Evolutionary conservation across 2,329 filamentous ascomycete species (phyloP), one percentile per base, ranked within the genome.

Genomic region (Orbilia quercus): DNA sequence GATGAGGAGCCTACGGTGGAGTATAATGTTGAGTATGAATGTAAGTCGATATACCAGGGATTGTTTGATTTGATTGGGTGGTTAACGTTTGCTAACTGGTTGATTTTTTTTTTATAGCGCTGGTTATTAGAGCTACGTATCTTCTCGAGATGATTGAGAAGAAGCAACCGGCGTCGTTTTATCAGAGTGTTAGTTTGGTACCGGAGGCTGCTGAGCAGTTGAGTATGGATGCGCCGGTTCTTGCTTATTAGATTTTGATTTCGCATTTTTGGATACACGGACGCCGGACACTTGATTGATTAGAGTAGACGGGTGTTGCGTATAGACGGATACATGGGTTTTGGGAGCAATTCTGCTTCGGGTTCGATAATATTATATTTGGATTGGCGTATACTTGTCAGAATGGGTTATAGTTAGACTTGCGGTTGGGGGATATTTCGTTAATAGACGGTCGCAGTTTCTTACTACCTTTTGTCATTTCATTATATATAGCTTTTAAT

Each of bases 61-160:
- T 3, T 12, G 14, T 40, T 14, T 7, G 6, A 3, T 12, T 40
- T 40, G 6, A 14, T 40, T 40, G n/a, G 4, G 6, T 40, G 36
- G 9, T 40, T 14, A 16, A 14, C 12, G 12, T 5, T 14, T 40
- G 36, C 36, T 40, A 40, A 40, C 14, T 40, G 36, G 11, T 40
- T 34, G 6, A 12, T 34, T 34, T 6, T 6, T 6, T 14, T 16
- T 12, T 40, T 55, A 36, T 25, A 47, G 67, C 59, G 6, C 25
- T 72, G 5, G 59, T 72, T n/a, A 54, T 72, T 7, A 36, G 67
- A 22, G 60, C 67, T 9, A 72, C 59, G 9, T 65, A 72, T 44
- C 44, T 72, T 16, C 36, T 72, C 23, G 67, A 65, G 40, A 64
- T 64, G 53, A 44, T 72, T 20, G 67, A 72, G 48, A 72, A 72